These are phyloP conservation scores for Colletotrichum orbiculare DNA, from an alignment of 2,329 filamentous ascomycete species.

Conservation along the genomic window DNA sequence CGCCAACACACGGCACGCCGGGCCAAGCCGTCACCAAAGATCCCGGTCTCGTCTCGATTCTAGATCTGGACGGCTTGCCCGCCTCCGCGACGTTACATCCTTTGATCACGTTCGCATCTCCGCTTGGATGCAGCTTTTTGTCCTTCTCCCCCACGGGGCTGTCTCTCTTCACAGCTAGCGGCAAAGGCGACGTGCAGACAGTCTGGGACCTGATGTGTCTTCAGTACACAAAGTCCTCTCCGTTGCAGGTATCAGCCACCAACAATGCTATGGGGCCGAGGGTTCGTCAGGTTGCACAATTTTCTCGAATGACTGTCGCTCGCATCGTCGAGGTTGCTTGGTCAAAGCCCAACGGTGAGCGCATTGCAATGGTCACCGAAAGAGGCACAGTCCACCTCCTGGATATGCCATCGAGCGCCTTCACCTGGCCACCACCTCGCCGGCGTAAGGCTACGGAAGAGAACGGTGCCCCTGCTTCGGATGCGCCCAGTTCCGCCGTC, in stretches of 20 bases:
- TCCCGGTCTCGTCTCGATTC: conserved; percentile 78
- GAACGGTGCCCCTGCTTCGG: conserved; percentile 57
- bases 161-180: conserved; percentile 81
- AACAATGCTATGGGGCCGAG: conserved; percentile 61
- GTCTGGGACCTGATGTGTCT: conserved; percentile 82
- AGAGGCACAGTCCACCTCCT: conserved; percentile 95
- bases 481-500: conserved; percentile 66
- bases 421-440: conserved; percentile 85
- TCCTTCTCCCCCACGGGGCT: conserved; percentile 82
- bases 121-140: conserved; percentile 82
- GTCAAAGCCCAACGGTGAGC: conserved; percentile 83
- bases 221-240: conserved; percentile 71
- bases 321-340: conserved; percentile 91
- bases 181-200: conserved; percentile 84
- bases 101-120: conserved; percentile 76
- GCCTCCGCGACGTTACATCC: conserved; percentile 67
- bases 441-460: conserved; percentile 59
- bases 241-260: conserved; percentile 61
- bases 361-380: conserved; percentile 89
- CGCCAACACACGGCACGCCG: conserved; percentile 77
- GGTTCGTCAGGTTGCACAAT: conserved; percentile 88
- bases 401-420: conserved; percentile 84
- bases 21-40: conserved; percentile 71
- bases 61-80: conserved; percentile 74
- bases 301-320: conserved; percentile 90